Conservation (phyloP, 192 early-diverging fungal species). For the Gaertneriomyces sp. region DNA sequence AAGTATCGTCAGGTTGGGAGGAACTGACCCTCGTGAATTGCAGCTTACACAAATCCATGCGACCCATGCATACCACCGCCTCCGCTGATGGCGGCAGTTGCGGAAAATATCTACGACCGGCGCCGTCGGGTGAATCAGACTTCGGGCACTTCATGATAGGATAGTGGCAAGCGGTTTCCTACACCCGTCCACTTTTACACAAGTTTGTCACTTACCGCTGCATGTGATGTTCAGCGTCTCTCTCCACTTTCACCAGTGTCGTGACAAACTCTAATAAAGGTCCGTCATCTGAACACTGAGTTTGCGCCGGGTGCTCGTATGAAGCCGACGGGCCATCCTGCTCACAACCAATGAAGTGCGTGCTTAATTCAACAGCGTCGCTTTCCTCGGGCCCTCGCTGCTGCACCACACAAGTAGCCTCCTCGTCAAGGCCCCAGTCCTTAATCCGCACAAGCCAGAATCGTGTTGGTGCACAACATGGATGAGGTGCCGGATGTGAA, state of each 20-base stretch:
- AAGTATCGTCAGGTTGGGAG: not conserved
- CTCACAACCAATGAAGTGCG: slow-evolving; percentile 9
- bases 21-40: not conserved
- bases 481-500: slow-evolving; percentile 14
- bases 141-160: not conserved
- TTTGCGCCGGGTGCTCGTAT: not conserved
- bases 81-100: slow-evolving; percentile 13
- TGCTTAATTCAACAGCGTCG: slow-evolving; percentile 8
- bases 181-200: not conserved
- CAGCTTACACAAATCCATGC: slow-evolving; percentile 16
- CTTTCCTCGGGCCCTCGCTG: not conserved
- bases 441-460: slow-evolving; percentile 17
- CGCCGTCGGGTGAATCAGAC: not conserved
- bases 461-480: slow-evolving; percentile 14
- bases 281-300: not conserved
- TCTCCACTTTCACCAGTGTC: slow-evolving; percentile 19
- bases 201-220: not conserved
- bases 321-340: not conserved
- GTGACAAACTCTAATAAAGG: slow-evolving; percentile 13
- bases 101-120: slow-evolving; percentile 9
- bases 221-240: slow-evolving; percentile 19
- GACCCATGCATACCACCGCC: slow-evolving; percentile 20
- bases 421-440: slow-evolving; percentile 10
- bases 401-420: slow-evolving; percentile 15
- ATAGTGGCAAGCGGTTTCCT: not conserved